Evolutionary conservation across 108 stramenopile species (phyloP).

Genomic region (Nitzschia palea): DNA sequence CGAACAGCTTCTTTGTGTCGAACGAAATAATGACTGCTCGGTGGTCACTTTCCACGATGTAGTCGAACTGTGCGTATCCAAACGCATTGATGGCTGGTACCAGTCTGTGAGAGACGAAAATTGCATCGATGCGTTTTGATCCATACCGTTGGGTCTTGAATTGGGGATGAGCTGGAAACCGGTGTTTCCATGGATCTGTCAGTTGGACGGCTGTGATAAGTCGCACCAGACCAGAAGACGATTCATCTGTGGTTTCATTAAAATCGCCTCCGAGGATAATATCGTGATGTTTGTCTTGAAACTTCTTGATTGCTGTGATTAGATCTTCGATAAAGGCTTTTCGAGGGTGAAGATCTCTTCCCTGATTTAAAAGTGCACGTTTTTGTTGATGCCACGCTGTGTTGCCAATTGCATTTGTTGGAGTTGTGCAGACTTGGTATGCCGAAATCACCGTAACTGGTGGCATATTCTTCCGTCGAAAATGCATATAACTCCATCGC

Average conservation of each 20-base stretch:
- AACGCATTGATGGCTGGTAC: background rate
- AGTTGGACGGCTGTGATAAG: background rate
- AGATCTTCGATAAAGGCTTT: background rate
- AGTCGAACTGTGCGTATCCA: background rate
- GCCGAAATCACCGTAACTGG: background rate
- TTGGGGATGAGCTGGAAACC: background rate
- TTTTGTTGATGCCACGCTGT: conserved; percentile 3
- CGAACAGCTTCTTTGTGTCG: background rate
- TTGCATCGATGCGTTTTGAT: background rate
- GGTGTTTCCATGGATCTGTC: background rate
- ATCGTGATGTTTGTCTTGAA: background rate
- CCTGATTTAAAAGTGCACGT: background rate
- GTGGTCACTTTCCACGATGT: background rate
- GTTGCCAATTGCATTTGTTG: background rate
- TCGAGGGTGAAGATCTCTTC: background rate
- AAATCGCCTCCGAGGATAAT: background rate
- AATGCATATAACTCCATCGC: conserved; percentile 3
- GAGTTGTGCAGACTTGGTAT: conserved; percentile 1
- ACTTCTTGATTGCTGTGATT: background rate
- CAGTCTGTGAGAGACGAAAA: background rate
- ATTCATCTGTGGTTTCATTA: background rate
- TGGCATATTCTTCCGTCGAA: background rate
- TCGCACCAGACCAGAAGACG: background rate
- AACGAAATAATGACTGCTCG: background rate
- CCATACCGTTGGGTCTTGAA: background rate